These are phyloP conservation scores for Syncephalastrum contaminatum DNA, from an alignment of 371 early-diverging fungal species.

Conservation along the genomic window DNA sequence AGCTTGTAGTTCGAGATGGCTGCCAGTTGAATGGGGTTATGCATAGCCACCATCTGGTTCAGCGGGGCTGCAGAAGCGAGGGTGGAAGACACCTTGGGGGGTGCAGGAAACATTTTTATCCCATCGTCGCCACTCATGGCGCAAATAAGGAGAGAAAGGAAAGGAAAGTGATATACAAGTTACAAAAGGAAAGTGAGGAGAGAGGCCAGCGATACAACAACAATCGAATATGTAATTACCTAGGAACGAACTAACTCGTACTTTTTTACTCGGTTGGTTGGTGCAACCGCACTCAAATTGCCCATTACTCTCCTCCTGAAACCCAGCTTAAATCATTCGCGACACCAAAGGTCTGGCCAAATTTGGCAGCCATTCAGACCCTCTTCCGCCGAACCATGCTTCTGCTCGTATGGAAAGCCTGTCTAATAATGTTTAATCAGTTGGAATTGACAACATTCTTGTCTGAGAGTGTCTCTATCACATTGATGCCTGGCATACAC, in stretches of 20 bases:
- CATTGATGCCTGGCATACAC: too few species aligned
- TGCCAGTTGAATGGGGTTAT: conserved; percentile 51
- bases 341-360: too few species aligned
- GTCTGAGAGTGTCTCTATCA: too few species aligned
- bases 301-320: neutral
- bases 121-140: conserved; percentile 12
- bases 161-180: conserved; percentile 3
- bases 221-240: too few species aligned
- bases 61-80: conserved; percentile 5
- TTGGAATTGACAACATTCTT: too few species aligned
- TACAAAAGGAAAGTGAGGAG: conserved; percentile 3
- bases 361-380: too few species aligned
- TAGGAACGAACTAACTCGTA: too few species aligned
- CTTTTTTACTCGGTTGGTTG: neutral
- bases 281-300: conserved; percentile 13
- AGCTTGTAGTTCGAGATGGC: conserved; percentile 54
- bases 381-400: too few species aligned
- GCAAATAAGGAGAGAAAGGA: conserved; percentile 8
- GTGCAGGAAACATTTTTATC: conserved; percentile 6
- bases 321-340: too few species aligned
- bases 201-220: too few species aligned
- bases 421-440: too few species aligned
- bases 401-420: too few species aligned
- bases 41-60: conserved; percentile 21
- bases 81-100: conserved; percentile 19